Conservation (phyloP, 148 eudicot species). For the Vaccinium myrtillus region DNA sequence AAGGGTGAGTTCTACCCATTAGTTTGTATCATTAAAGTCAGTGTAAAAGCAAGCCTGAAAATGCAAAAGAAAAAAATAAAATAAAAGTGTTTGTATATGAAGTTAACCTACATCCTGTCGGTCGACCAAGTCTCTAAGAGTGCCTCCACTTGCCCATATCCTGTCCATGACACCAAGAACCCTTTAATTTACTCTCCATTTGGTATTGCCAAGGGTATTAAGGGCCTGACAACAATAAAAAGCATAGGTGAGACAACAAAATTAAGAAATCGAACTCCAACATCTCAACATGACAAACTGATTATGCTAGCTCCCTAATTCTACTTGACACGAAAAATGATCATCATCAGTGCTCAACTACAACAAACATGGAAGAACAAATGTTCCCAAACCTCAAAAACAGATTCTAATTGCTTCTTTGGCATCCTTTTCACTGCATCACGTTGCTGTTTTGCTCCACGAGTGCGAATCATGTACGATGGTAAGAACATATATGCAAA, state of each 20-base stretch:
- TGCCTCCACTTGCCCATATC: neutral
- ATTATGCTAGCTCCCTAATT: neutral
- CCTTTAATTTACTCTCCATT: conserved; percentile 87
- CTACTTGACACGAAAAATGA: neutral
- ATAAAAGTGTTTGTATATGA: neutral
- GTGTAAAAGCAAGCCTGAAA: neutral
- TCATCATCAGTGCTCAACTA: too few species aligned
- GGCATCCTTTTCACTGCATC: too few species aligned
- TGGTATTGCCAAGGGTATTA: conserved; percentile 85
- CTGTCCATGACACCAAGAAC: conserved; percentile 62
- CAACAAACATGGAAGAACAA: too few species aligned
- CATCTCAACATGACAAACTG: neutral
- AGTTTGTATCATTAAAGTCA: neutral
- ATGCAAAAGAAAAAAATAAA: neutral
- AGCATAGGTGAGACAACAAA: neutral
- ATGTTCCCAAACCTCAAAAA: too few species aligned
- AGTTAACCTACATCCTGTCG: conserved; percentile 44
- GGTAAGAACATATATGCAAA: too few species aligned
- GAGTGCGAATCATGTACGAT: too few species aligned
- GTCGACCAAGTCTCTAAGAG: conserved; percentile 42
- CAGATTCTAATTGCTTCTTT: too few species aligned
- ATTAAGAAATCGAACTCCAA: neutral
- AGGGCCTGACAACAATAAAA: conserved; percentile 52
- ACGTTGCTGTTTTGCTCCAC: too few species aligned
- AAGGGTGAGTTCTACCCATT: too few species aligned